Evolutionary conservation across 1,284 basidiomycete genomes (phyloP).

Genomic region (Microbotryomycetes sp.): DNA sequence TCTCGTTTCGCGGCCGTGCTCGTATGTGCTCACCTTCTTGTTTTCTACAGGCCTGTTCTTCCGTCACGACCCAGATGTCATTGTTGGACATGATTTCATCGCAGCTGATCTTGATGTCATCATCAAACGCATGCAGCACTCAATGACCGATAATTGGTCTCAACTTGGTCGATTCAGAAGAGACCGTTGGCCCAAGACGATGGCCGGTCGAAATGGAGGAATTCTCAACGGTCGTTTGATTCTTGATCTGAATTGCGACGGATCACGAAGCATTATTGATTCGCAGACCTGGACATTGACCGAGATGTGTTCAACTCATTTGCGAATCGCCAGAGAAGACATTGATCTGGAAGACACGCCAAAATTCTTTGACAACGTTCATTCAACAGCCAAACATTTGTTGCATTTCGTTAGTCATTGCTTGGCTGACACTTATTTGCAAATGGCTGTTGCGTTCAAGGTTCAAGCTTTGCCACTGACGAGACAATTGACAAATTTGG

Average conservation of each 20-base stretch:
- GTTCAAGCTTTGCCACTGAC: conserved; percentile 87
- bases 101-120: conserved; percentile 88
- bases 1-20: conserved; percentile 46
- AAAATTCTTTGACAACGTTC: conserved; percentile 75
- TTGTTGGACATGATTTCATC: conserved; percentile 90
- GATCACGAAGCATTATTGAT: conserved; percentile 84
- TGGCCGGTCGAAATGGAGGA: conserved; percentile 65
- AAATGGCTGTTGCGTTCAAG: conserved; percentile 88
- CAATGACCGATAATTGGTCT: conserved; percentile 88
- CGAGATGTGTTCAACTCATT: conserved; percentile 89
- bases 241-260: conserved; percentile 89
- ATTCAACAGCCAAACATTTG: conserved; percentile 69
- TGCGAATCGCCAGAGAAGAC: conserved; percentile 77
- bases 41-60: conserved; percentile 60
- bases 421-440: conserved; percentile 88
- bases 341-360: conserved; percentile 95
- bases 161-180: conserved; percentile 86
- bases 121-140: conserved; percentile 81
- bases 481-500: conserved; percentile 90
- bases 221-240: conserved; percentile 81
- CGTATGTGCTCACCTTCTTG: not conserved
- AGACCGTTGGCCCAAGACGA: conserved; percentile 72
- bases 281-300: conserved; percentile 97
- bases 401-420: conserved; percentile 85
- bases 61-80: conserved; percentile 86